phyloP scores from a whole-genome alignment of 495 filamentous ascomycete species.

The Bathelium albidoporum region DNA sequence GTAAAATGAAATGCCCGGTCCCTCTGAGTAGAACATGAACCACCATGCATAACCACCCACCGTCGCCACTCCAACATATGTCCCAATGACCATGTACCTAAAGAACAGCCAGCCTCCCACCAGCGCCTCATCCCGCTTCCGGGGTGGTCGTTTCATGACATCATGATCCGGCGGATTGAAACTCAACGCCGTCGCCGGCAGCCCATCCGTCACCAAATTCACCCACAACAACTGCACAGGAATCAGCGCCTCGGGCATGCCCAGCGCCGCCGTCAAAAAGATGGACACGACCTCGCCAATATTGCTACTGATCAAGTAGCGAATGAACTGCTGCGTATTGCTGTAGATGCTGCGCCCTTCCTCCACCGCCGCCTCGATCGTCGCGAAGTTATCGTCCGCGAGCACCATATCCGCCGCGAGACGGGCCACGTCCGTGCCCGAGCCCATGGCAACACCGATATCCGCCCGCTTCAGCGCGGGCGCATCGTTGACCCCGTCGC shows the following conservation, averaged over 20 bases:
- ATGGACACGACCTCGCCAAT: conserved; percentile 99
- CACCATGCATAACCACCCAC: conserved; percentile 98
- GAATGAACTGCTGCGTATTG: conserved; percentile 99
- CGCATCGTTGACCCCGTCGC: conserved; percentile 98
- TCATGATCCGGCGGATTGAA: conserved; percentile 98
- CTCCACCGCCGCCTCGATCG: conserved; percentile 90
- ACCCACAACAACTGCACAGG: conserved; percentile 98
- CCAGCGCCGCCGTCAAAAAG: conserved; percentile 91
- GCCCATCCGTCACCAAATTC: conserved; percentile 95
- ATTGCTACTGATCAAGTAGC: conserved; percentile 97
- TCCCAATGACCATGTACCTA: conserved; percentile 92
- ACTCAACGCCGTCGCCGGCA: conserved; percentile 90
- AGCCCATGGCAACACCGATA: conserved; percentile 98
- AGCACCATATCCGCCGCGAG: conserved; percentile 98
- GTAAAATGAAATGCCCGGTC: conserved; percentile 86
- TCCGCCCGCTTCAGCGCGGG: conserved; percentile 97
- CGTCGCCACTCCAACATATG: conserved; percentile 88
- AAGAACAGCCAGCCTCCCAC: conserved; percentile 96
- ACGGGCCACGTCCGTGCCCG: conserved; percentile 94
- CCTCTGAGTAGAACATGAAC: conserved; percentile 93
- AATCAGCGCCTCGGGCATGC: conserved; percentile 96
- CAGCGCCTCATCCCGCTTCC: conserved; percentile 83
- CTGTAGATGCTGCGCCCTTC: conserved; percentile 98
- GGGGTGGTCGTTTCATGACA: conserved; percentile 85
- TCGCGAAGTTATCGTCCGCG: conserved; percentile 97